Percentiles rank a stretch among this genome's conserved stretches.
Evolutionary conservation across 345 rosid species (phyloP).

Genomic region (Toxicodendron radicans): DNA sequence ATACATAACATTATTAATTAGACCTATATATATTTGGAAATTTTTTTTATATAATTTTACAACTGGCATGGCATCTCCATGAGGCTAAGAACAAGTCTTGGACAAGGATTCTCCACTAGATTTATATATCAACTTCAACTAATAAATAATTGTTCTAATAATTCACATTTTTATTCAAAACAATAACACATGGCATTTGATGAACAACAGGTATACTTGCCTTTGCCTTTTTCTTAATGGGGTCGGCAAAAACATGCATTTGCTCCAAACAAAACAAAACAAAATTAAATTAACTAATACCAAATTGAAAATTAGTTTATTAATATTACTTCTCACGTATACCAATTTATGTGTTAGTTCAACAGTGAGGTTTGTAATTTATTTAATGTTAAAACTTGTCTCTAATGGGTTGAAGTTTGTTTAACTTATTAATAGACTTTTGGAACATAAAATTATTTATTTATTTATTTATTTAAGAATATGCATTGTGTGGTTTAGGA

Average conservation of each 20-base stretch:
- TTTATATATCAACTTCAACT: not conserved
- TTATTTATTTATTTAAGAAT: too few relatives aligned
- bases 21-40: too few relatives aligned
- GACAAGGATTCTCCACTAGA: constrained; percentile 18
- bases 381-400: not conserved
- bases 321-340: not conserved
- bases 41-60: too few relatives aligned
- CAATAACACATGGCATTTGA: constrained; percentile 17
- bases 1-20: too few relatives aligned
- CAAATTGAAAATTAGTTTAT: not conserved
- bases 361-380: constrained; percentile 1
- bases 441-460: not conserved
- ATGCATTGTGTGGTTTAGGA: not conserved
- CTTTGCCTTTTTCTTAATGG: constrained; percentile 11
- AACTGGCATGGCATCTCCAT: not conserved
- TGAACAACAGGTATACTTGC: constrained; percentile 26
- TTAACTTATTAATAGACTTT: constrained; percentile 18
- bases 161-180: not conserved
- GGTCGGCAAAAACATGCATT: constrained; percentile 16
- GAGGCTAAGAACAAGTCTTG: not conserved
- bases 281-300: not conserved
- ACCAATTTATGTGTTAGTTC: constrained; percentile 27
- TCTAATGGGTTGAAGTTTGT: constrained; percentile 21
- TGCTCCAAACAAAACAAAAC: not conserved
- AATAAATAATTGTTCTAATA: not conserved